phyloP scores from a whole-genome alignment of 768 basidiomycete genomes.

The Lactifluus volemus region DNA sequence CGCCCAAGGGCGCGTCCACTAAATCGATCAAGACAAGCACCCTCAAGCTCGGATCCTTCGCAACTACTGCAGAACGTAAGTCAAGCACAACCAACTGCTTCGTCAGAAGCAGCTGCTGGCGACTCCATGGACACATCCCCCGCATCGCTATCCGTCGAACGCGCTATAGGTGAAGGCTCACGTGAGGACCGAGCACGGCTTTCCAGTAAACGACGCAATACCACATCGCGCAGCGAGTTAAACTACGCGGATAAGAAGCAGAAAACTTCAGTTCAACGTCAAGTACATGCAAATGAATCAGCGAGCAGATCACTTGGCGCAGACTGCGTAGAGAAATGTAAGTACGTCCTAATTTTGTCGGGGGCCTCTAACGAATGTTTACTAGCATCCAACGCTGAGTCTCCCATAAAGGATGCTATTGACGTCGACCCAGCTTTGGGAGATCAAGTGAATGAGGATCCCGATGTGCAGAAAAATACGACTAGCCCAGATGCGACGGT shows the following conservation, averaged over 20 bases:
- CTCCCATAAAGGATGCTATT: not conserved
- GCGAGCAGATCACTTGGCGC: not conserved
- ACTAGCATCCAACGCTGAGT: not conserved
- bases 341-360: not conserved
- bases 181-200: not conserved
- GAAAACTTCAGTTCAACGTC: not conserved
- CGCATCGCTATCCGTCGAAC: not conserved
- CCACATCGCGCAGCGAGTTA: not conserved
- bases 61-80: not conserved
- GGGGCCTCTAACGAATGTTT: not conserved
- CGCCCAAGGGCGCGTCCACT: conserved; percentile 9
- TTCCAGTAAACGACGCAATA: not conserved
- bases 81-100: not conserved
- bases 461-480: not conserved
- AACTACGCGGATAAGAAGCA: not conserved
- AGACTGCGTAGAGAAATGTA: not conserved
- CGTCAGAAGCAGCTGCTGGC: not conserved
- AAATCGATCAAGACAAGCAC: not conserved
- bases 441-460: not conserved
- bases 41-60: not conserved
- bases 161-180: not conserved
- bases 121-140: not conserved
- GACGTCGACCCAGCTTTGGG: not conserved
- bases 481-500: not conserved
- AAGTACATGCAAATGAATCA: not conserved